A percentile compares a stretch with the other conserved stretches of the same genome.
These are phyloP conservation scores for Russula virescens DNA, from an alignment of 768 basidiomycete species.

Conservation along the genomic window DNA sequence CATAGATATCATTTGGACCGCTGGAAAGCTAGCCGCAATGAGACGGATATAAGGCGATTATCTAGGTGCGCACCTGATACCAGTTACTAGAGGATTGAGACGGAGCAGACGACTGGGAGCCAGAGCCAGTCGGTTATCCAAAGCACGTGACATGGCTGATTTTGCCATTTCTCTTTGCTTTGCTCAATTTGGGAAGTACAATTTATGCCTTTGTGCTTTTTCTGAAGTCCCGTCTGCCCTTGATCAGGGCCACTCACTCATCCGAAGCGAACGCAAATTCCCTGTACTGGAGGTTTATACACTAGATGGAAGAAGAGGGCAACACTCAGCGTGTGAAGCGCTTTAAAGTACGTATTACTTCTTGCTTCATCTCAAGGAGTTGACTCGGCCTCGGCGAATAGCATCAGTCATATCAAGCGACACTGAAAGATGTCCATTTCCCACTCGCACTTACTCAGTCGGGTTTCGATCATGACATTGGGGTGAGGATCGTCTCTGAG, in stretches of 20 bases:
- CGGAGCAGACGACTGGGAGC: too few relatives aligned
- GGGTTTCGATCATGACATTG: conserved; percentile 55
- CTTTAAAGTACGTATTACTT: conserved; percentile 39
- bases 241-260: background rate
- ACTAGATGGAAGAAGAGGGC: conserved; percentile 23
- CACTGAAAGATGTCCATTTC: conserved; percentile 64
- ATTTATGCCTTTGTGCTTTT: too few relatives aligned
- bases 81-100: too few relatives aligned
- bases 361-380: background rate
- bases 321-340: conserved; percentile 37
- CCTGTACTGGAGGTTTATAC: background rate
- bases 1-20: too few relatives aligned
- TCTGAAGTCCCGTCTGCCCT: background rate
- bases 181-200: too few relatives aligned
- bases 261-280: background rate
- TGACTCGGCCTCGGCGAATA: conserved; percentile 28
- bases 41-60: too few relatives aligned
- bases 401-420: conserved; percentile 70
- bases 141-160: too few relatives aligned
- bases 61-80: too few relatives aligned
- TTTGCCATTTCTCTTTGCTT: too few relatives aligned
- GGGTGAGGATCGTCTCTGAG: conserved; percentile 32
- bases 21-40: too few relatives aligned
- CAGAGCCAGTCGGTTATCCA: too few relatives aligned
- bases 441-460: conserved; percentile 53